These are phyloP conservation scores for Pseudogymnoascus sp. DNA, from an alignment of 2,329 filamentous ascomycete genomes.

Conservation along the genomic window DNA sequence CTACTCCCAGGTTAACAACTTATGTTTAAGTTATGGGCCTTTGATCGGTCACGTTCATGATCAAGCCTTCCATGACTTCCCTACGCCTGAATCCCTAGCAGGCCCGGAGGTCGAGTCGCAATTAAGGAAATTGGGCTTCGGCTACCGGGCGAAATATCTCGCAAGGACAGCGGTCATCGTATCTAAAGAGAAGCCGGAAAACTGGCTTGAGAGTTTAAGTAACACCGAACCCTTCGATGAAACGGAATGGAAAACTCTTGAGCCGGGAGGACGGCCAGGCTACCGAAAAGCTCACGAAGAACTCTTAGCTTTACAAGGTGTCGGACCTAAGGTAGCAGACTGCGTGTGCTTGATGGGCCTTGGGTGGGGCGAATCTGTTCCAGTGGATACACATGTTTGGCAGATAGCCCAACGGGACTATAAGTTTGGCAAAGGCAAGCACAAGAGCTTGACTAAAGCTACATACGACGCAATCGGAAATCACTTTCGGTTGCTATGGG, in stretches of 20 bases:
- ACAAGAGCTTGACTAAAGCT: conserved; percentile 78
- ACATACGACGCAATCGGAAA: conserved; percentile 88
- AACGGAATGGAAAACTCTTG: conserved; percentile 41
- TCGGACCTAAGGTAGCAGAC: conserved; percentile 94
- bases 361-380: conserved; percentile 91
- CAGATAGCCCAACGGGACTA: conserved; percentile 97
- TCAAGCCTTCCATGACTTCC: conserved; percentile 81
- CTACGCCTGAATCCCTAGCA: conserved; percentile 66
- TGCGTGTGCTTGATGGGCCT: conserved; percentile 95
- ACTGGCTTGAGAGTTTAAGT: conserved; percentile 71
- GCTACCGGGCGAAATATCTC: conserved; percentile 91
- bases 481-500: conserved; percentile 86
- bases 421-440: conserved; percentile 75
- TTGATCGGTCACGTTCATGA: conserved; percentile 65
- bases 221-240: conserved; percentile 58
- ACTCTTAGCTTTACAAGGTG: conserved; percentile 73
- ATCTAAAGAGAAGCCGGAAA: conserved; percentile 55
- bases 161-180: conserved; percentile 76
- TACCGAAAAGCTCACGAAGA: conserved; percentile 78
- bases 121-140: conserved; percentile 80
- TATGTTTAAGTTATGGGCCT: conserved; percentile 80
- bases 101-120: conserved; percentile 70
- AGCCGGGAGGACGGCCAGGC: conserved; percentile 44
- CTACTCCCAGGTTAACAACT: conserved; percentile 61
- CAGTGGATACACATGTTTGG: conserved; percentile 97